Conservation (phyloP, 768 basidiomycete species). For the Calvatia gigantea region DNA sequence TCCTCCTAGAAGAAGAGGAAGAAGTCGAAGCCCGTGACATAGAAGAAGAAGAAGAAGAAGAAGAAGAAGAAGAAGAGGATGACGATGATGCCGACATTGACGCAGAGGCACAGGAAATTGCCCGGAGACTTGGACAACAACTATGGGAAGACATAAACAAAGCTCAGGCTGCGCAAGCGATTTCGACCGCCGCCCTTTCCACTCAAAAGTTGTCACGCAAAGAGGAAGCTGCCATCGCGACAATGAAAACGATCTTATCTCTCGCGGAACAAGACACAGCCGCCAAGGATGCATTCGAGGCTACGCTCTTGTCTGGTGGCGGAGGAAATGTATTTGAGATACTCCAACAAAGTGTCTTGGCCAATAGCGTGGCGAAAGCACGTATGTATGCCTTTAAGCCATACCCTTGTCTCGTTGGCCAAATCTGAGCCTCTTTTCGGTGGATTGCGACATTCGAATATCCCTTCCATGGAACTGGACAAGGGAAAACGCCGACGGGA, state of each 20-base stretch:
- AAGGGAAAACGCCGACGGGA: slow-evolving; percentile 78
- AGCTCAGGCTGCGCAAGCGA: slow-evolving; percentile 43
- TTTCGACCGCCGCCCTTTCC: slow-evolving; percentile 13
- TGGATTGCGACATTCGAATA: slow-evolving; percentile 59
- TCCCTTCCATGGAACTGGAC: slow-evolving; percentile 58
- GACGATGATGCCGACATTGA: slow-evolving; percentile 61
- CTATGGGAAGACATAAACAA: slow-evolving; percentile 75
- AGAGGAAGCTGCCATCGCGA: slow-evolving; percentile 57
- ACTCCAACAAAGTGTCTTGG: slow-evolving; percentile 44
- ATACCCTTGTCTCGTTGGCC: slow-evolving; percentile 60
- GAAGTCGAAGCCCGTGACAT: slow-evolving; percentile 29
- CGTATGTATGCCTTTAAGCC: slow-evolving; percentile 54
- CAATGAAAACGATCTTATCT: slow-evolving; percentile 60
- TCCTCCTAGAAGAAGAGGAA: slow-evolving; percentile 17
- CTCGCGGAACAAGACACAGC: slow-evolving; percentile 54
- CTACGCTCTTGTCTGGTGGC: slow-evolving; percentile 45
- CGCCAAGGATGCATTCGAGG: slow-evolving; percentile 51
- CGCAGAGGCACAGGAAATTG: slow-evolving; percentile 73
- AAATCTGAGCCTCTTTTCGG: slow-evolving; percentile 65
- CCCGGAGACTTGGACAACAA: slow-evolving; percentile 69
- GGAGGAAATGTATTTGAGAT: slow-evolving; percentile 52
- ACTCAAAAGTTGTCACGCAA: slow-evolving; percentile 30
- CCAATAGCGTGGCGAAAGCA: slow-evolving; percentile 49
- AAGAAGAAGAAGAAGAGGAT: slow-evolving; percentile 47
- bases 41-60: slow-evolving; percentile 32